Evolutionary conservation across 768 basidiomycete genomes (phyloP).

Genomic region (Lyophyllum decastes): DNA sequence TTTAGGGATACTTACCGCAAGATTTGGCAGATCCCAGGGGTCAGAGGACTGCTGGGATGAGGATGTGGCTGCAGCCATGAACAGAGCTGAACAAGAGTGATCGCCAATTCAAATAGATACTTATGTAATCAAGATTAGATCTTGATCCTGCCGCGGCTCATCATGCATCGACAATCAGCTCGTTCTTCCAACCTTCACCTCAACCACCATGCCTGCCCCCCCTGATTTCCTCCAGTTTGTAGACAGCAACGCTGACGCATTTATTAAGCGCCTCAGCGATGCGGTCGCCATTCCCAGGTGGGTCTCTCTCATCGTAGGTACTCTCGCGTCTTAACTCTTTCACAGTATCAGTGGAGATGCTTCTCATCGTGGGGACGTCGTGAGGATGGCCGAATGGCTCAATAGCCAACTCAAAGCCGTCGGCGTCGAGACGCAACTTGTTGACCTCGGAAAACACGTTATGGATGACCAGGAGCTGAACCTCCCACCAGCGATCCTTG

Average conservation of each 20-base stretch:
- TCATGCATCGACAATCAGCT: neutral
- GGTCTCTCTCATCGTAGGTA: neutral
- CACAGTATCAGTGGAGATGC: conserved; percentile 72
- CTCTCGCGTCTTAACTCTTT: neutral
- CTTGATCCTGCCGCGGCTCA: neutral
- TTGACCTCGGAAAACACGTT: conserved; percentile 75
- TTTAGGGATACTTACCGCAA: conserved; percentile 15
- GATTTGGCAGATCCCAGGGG: conserved; percentile 20
- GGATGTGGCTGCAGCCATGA: conserved; percentile 16
- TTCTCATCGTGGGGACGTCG: conserved; percentile 70
- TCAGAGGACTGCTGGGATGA: conserved; percentile 19
- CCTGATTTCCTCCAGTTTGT: conserved; percentile 52
- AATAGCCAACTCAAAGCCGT: conserved; percentile 70
- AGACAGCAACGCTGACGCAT: conserved; percentile 67
- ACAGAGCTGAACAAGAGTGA: neutral
- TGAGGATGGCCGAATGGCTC: conserved; percentile 86
- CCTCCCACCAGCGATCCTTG: conserved; percentile 85
- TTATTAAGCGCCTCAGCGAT: conserved; percentile 76
- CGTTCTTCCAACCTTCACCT: neutral
- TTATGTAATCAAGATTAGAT: neutral
- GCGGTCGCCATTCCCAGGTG: conserved; percentile 86
- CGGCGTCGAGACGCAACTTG: conserved; percentile 74
- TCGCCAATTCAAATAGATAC: neutral
- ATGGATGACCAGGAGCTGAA: conserved; percentile 66
- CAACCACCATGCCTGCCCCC: conserved; percentile 47